Evolutionary conservation across 495 filamentous ascomycete species (phyloP).

Genomic region (Pyrenopolyporus hunteri): DNA sequence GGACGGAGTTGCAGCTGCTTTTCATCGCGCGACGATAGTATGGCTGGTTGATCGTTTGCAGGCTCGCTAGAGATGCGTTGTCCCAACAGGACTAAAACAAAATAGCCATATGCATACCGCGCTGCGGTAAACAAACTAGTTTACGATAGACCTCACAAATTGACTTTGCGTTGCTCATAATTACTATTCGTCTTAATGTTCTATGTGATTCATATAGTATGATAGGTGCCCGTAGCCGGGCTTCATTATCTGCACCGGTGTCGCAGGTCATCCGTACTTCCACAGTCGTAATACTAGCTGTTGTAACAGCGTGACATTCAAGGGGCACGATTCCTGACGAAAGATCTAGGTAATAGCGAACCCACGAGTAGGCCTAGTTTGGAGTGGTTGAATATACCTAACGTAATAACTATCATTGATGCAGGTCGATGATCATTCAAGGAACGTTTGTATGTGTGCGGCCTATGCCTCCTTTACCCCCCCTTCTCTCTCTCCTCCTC

Average conservation of each 20-base stretch:
- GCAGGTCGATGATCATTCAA: neutral
- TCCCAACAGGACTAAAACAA: constrained; percentile 5
- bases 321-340: neutral
- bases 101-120: constrained; percentile 11
- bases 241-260: too few species aligned
- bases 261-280: too few species aligned
- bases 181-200: neutral
- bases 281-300: neutral
- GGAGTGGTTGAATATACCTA: neutral
- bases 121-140: constrained; percentile 19
- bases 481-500: neutral
- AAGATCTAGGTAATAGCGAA: neutral
- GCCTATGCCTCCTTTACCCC: too few species aligned
- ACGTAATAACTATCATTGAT: constrained; percentile 17
- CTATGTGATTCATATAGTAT: too few species aligned
- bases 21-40: constrained; percentile 20
- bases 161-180: constrained; percentile 13
- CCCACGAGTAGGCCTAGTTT: neutral
- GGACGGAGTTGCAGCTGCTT: constrained; percentile 10
- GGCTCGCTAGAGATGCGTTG: constrained; percentile 4
- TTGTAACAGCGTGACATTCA: neutral
- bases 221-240: neutral
- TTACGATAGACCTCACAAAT: constrained; percentile 38
- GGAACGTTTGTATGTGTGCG: too few species aligned
- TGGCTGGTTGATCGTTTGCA: constrained; percentile 14